Base-by-base conservation (phyloP, 108 stramenopile genomes). In the Nitzschia inconspicua region DNA sequence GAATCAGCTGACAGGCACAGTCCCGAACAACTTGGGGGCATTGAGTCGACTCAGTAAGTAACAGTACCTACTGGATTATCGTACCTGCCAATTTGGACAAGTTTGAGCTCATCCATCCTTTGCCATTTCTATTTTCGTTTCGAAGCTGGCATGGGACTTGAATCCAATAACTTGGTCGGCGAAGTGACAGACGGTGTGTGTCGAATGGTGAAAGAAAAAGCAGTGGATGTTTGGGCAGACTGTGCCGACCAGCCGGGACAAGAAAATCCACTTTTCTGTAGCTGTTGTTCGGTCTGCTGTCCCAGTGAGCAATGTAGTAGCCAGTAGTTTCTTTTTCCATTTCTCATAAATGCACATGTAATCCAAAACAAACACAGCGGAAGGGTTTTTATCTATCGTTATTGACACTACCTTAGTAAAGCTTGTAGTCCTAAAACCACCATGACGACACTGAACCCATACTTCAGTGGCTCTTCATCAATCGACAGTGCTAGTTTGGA, bases 391-490 rank as follows among this genome's bases (percentile, higher is more conserved):
- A n/a, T n/a, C n/a, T n/a, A n/a, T n/a, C n/a, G n/a, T n/a, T n/a
- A n/a, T n/a, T n/a, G n/a, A n/a, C n/a, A n/a, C n/a, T n/a, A n/a
- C n/a, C n/a, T n/a, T n/a, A 70, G 57, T 0, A 82, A 28, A 0
- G 86, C 86, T 27, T 69, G 57, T 4, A 75, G 48, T 9, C 92
- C 92, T 56, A 93, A 48, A 24, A 73, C 44, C 36, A 85, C 28
- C 84, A 93, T 88, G 25, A 89, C 63, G 18, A 63, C 74, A n/a
- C 75, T 73, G 70, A 93, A 93, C 25, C 88, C 92, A 47, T 69
- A 77, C 31, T 72, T 71, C 30, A 93, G 57, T 14, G 69, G 59
- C 11, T 76, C 63, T 54, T 93, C 92, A n/a, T 85, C 74, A 34
- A 84, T 66, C 6, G 77, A 42, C 18, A 74, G 40, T 7, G 73